Base-by-base conservation (phyloP, 2,329 filamentous ascomycete species). In the Basipetospora chlamydospora region DNA sequence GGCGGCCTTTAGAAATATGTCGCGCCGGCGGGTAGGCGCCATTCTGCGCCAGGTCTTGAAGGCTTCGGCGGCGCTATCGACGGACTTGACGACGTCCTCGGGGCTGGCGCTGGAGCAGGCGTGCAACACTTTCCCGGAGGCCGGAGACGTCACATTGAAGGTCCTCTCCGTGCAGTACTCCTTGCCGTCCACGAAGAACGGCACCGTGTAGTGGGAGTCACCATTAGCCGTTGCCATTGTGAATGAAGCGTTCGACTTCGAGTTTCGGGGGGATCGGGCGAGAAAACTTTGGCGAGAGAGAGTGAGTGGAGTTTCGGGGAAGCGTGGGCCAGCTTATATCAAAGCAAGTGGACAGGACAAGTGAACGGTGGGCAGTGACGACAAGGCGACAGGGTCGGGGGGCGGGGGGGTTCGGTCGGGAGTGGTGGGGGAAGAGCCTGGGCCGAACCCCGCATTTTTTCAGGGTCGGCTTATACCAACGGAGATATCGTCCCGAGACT, bases 1-100 rank as follows among this genome's bases (percentile, higher is more conserved):
- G 8, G 78, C 76, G 0, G 80, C 77, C 50, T 73, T 75, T 40
- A 80, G 59, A 40, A 92, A 65, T 43, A 92, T 73, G 44, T 79
- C 70, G 25, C 81, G 74, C 26, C 80, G 77, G 17, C 64, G 50
- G 17, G 60, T 49, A 1, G 76, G 70, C 31, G 71, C 73, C 3
- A 70, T 70, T 44, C 68, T 70, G 29, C 68, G 65, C 84, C 84
- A 93, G 40, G 66, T 57, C 29, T 67, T 68, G 54, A 83, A 78
- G 1, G 84, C 82, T 11, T 63, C 61, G n/a, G 74, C 61, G 1
- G 82, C 81, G 5, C 63, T 56, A 18, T 54, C 46, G 37, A 65
- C 55, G 8, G 76, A 68, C 8, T 60, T 56, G 13, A 68, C 56
- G 20, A 77, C 77, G 43, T 71, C 62, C 3, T 60, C 55, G 32